phyloP scores from a whole-genome alignment of 176 grass and related monocot genomes.

The Avena eriantha region DNA sequence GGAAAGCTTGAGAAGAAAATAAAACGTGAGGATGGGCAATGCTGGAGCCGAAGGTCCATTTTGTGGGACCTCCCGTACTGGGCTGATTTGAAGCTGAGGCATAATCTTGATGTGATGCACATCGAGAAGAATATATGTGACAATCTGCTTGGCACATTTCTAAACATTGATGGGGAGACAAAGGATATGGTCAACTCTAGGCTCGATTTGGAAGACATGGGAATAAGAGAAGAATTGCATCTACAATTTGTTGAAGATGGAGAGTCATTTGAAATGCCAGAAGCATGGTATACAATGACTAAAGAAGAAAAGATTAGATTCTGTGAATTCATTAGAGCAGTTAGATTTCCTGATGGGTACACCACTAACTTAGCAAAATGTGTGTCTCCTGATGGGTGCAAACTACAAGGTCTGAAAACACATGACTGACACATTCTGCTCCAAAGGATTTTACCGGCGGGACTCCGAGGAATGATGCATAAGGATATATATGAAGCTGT shows the following conservation, averaged over 20 bases:
- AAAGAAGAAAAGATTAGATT: no score
- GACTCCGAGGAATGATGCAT: not conserved
- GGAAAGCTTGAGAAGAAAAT: no score
- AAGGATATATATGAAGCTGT: not conserved
- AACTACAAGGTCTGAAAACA: no score
- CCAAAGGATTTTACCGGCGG: not conserved
- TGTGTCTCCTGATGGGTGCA: no score
- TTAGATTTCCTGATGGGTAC: no score
- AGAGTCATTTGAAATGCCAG: no score
- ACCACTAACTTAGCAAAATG: no score
- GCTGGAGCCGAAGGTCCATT: no score
- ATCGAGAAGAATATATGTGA: slow-evolving; percentile 40
- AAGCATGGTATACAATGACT: no score
- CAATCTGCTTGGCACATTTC: not conserved
- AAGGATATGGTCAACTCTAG: slow-evolving; percentile 30
- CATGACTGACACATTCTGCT: not conserved
- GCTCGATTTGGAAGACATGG: slow-evolving; percentile 33
- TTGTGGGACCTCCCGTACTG: slow-evolving; percentile 32
- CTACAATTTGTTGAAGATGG: no score
- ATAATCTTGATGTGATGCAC: slow-evolving; percentile 40
- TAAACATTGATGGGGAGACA: not conserved
- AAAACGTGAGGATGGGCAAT: no score
- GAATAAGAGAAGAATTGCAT: slow-evolving; percentile 13
- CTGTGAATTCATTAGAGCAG: no score
- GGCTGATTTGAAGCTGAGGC: not conserved